Evolutionary conservation across 768 basidiomycete genomes (phyloP).

Genomic region (Cystofilobasidium ferigula): DNA sequence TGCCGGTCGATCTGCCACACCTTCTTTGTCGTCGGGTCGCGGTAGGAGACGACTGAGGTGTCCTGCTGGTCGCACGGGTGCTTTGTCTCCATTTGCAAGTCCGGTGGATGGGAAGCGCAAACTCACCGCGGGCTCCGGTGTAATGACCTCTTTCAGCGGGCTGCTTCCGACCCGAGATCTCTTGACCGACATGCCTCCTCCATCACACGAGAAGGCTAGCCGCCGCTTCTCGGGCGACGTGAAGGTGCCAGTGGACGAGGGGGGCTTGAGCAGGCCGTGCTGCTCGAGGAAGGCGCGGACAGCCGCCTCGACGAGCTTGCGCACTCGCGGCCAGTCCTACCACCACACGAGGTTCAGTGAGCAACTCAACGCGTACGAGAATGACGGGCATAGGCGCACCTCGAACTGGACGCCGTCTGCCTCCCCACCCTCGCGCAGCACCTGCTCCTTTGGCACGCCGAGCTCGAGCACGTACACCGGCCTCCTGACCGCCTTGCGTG

Average conservation of each 20-base stretch:
- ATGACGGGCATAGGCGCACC: constrained; percentile 41
- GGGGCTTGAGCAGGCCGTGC: constrained; percentile 47
- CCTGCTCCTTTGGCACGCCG: constrained; percentile 50
- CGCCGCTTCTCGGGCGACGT: background rate
- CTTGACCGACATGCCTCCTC: background rate
- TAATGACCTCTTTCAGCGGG: no score
- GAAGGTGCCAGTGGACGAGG: background rate
- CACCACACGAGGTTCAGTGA: constrained; percentile 18
- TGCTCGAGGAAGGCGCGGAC: constrained; percentile 54
- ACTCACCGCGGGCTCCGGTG: no score
- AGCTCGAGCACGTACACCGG: constrained; percentile 77
- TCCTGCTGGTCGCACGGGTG: no score
- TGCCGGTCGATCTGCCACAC: constrained; percentile 53
- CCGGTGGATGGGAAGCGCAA: no score
- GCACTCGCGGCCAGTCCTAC: constrained; percentile 53
- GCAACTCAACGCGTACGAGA: background rate
- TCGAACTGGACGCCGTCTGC: constrained; percentile 58
- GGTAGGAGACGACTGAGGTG: constrained; percentile 26
- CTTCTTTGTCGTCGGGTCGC: constrained; percentile 53
- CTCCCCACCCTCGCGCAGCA: constrained; percentile 67
- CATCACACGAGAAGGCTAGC: background rate
- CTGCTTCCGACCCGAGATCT: no score
- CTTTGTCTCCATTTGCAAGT: no score
- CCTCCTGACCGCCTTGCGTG: constrained; percentile 63
- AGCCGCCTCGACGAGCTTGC: constrained; percentile 49